Evolutionary conservation across 1,284 basidiomycete genomes (phyloP).

Genomic region (Fomitopsis pinicola): DNA sequence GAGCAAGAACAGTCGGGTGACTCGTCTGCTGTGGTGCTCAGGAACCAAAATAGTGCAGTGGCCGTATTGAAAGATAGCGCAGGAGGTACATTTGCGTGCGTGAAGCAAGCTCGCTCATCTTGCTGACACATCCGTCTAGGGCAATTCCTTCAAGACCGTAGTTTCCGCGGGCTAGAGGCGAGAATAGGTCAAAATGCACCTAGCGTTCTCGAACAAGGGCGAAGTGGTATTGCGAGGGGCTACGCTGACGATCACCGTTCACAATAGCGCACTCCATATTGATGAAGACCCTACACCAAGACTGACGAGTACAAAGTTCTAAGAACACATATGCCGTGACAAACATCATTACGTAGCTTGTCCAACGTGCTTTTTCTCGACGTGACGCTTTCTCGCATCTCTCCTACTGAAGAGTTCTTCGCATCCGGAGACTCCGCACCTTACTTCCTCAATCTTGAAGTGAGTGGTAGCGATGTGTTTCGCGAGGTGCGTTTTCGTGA

Average conservation of each 20-base stretch:
- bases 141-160: constrained; percentile 65
- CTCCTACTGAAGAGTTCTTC: neutral
- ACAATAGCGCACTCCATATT: neutral
- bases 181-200: constrained; percentile 80
- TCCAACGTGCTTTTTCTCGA: neutral
- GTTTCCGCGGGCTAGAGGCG: constrained; percentile 83
- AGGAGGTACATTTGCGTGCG: constrained; percentile 46
- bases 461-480: neutral
- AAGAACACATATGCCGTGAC: neutral
- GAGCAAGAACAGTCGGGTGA: constrained; percentile 5
- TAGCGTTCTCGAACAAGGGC: constrained; percentile 80
- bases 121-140: constrained; percentile 31
- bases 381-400: neutral
- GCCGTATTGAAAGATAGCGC: constrained; percentile 62
- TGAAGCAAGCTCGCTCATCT: neutral
- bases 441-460: neutral
- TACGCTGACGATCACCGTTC: constrained; percentile 50
- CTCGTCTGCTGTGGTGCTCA: constrained; percentile 45
- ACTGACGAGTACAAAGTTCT: neutral
- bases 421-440: neutral
- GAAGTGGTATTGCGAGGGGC: constrained; percentile 86
- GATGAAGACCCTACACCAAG: neutral
- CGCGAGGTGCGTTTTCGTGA: neutral
- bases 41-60: constrained; percentile 61
- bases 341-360: neutral